These are phyloP conservation scores for Aspergillus haitiensis DNA, from an alignment of 495 filamentous ascomycete species.

Conservation along the genomic window DNA sequence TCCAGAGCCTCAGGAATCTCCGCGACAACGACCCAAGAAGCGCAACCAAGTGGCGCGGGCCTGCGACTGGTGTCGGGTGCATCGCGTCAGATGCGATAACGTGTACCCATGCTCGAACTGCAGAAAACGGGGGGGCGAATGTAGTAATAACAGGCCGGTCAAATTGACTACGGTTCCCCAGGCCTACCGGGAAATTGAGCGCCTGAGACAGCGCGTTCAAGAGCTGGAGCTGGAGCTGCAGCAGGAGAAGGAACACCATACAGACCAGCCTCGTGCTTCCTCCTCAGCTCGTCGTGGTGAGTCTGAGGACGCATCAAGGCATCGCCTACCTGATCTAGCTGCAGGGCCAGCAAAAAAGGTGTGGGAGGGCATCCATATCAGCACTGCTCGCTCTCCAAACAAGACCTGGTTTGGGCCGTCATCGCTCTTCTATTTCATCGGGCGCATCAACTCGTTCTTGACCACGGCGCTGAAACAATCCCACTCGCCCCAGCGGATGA, in stretches of 20 bases:
- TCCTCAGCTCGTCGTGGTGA: neutral
- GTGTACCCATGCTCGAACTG: slow-evolving; percentile 44
- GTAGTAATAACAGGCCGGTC: slow-evolving; percentile 35
- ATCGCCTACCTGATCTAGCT: neutral
- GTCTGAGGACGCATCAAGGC: neutral
- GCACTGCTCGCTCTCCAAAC: slow-evolving; percentile 20
- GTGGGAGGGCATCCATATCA: slow-evolving; percentile 30
- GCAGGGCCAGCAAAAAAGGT: neutral
- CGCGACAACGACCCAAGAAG: slow-evolving; percentile 11
- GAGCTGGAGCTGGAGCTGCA: slow-evolving; percentile 40
- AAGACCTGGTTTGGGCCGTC: slow-evolving; percentile 33
- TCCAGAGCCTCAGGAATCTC: neutral
- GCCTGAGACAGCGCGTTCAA: slow-evolving; percentile 35
- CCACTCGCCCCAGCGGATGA: slow-evolving; percentile 10
- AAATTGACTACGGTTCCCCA: slow-evolving; percentile 21
- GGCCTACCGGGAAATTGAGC: slow-evolving; percentile 44
- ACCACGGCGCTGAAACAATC: slow-evolving; percentile 15
- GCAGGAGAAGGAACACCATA: slow-evolving; percentile 1
- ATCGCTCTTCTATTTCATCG: slow-evolving; percentile 36
- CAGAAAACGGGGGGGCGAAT: slow-evolving; percentile 33
- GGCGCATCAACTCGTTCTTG: slow-evolving; percentile 27
- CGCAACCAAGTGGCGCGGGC: slow-evolving; percentile 42
- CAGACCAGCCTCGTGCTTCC: slow-evolving; percentile 10
- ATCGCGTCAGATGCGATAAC: slow-evolving; percentile 46
- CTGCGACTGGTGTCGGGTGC: slow-evolving; percentile 45